Percentiles rank a stretch among this genome's conserved stretches.
Evolutionary conservation across 805 yeast genomes (phyloP).

Genomic region (Metschnikowia noctiluminum): DNA sequence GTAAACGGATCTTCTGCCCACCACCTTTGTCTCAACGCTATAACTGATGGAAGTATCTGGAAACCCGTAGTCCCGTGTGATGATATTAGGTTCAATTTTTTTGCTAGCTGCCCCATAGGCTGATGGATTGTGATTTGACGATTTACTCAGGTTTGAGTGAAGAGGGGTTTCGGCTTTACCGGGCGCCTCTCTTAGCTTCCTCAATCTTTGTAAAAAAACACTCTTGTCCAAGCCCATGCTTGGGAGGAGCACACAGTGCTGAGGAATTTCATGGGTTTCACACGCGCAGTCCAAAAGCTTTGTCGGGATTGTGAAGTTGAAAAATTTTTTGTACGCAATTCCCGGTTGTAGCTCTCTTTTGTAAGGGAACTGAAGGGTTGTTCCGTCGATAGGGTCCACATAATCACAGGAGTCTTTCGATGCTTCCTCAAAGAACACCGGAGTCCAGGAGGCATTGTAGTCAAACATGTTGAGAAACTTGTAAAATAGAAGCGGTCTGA

Average conservation of each 20-base stretch:
- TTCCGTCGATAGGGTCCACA: constrained; percentile 33
- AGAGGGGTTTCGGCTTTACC: constrained; percentile 4
- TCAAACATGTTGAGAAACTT: constrained; percentile 33
- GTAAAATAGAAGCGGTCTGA: constrained; percentile 23
- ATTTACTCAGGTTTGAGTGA: neutral
- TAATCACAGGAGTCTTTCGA: constrained; percentile 2
- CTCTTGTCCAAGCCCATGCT: constrained; percentile 25
- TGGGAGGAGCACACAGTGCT: constrained; percentile 24
- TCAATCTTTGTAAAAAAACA: constrained; percentile 22
- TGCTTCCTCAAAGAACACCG: constrained; percentile 18
- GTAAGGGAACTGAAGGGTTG: constrained; percentile 23
- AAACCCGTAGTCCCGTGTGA: constrained; percentile 25
- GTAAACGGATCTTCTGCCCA: constrained; percentile 24
- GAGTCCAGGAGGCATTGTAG: constrained; percentile 30
- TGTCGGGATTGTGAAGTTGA: constrained; percentile 37
- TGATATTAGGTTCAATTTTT: constrained; percentile 8
- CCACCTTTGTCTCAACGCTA: constrained; percentile 26
- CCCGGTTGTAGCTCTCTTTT: constrained; percentile 25
- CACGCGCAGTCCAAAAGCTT: constrained; percentile 30
- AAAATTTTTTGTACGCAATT: constrained; percentile 32
- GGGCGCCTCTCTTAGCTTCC: constrained; percentile 15
- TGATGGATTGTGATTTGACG: neutral
- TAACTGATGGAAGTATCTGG: constrained; percentile 28
- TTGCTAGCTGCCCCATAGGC: neutral
- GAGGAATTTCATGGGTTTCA: constrained; percentile 23